Percentiles rank a stretch among this genome's conserved stretches.
These are phyloP conservation scores for Metschnikowia colocasiae DNA, from an alignment of 805 yeast genomes.

Conservation along the genomic window DNA sequence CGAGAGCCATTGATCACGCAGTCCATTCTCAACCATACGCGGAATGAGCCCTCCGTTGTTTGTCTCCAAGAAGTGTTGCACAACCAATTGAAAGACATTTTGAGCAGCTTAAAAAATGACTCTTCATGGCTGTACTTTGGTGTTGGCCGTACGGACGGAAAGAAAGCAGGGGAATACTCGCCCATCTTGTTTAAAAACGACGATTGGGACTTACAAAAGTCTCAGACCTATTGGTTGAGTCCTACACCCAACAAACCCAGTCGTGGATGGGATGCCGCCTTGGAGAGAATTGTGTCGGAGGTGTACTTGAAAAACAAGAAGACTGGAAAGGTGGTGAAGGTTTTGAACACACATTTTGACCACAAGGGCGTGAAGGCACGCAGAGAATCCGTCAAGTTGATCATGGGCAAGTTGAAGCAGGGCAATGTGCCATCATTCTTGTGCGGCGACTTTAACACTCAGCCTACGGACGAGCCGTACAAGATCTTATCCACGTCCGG, in stretches of 20 bases:
- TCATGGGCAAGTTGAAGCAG: constrained; percentile 37
- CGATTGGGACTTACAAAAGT: constrained; percentile 32
- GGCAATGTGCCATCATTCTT: constrained; percentile 35
- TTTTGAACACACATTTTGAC: constrained; percentile 43
- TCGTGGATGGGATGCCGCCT: constrained; percentile 42
- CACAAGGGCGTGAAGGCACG: constrained; percentile 39
- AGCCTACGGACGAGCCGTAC: constrained; percentile 41
- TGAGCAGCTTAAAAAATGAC: constrained; percentile 22
- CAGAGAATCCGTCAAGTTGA: constrained; percentile 31
- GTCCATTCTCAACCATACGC: constrained; percentile 40
- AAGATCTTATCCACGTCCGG: constrained; percentile 34
- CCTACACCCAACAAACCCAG: constrained; percentile 38
- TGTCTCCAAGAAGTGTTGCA: constrained; percentile 39
- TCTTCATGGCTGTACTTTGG: constrained; percentile 32
- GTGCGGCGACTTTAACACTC: constrained; percentile 43
- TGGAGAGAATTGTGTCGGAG: constrained; percentile 39
- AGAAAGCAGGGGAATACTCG: constrained; percentile 19
- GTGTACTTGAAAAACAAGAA: constrained; percentile 28
- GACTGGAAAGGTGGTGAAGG: constrained; percentile 25
- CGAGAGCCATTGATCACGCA: constrained; percentile 37
- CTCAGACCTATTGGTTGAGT: constrained; percentile 39
- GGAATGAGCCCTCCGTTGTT: constrained; percentile 31
- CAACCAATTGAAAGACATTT: constrained; percentile 33
- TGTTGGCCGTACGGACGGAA: constrained; percentile 16
- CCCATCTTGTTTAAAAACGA: constrained; percentile 32